Conservation (phyloP, 768 basidiomycete species). For the Rickenella mellea region DNA sequence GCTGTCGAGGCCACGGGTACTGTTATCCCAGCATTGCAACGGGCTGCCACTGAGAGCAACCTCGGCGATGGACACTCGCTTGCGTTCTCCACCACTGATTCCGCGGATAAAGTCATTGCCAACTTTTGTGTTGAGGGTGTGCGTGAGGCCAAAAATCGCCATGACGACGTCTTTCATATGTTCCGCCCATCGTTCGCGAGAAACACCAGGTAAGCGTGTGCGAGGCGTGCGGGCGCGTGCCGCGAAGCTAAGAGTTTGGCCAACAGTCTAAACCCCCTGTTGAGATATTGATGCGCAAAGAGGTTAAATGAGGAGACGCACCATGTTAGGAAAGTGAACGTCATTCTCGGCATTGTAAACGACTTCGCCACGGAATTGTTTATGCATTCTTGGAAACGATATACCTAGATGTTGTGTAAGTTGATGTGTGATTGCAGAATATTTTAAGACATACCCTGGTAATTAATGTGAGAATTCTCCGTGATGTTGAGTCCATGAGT, state of each 20-base stretch:
- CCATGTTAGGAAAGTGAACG: constrained; percentile 42
- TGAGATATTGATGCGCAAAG: no score
- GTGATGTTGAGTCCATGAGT: constrained; percentile 23
- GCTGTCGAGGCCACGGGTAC: constrained; percentile 16
- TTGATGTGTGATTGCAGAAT: no score
- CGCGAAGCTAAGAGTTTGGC: constrained; percentile 41
- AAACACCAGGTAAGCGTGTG: constrained; percentile 22
- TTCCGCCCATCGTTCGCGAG: constrained; percentile 23
- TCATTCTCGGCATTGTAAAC: constrained; percentile 34
- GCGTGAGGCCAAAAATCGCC: constrained; percentile 68
- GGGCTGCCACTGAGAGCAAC: constrained; percentile 46
- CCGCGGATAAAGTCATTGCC: constrained; percentile 71
- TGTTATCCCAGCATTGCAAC: constrained; percentile 72
- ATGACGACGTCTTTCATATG: constrained; percentile 41
- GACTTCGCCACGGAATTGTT: constrained; percentile 38
- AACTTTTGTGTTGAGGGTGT: constrained; percentile 62
- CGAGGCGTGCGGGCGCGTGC: constrained; percentile 37
- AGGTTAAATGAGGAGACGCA: no score
- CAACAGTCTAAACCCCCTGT: no score
- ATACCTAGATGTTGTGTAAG: no score
- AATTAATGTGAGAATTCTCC: constrained; percentile 32
- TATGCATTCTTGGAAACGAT: constrained; percentile 35
- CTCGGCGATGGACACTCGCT: constrained; percentile 77
- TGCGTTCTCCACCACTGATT: constrained; percentile 65
- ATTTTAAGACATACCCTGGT: constrained; percentile 36